phyloP scores from a whole-genome alignment of 1,284 basidiomycete genomes.

The Rhizoctonia solani region DNA sequence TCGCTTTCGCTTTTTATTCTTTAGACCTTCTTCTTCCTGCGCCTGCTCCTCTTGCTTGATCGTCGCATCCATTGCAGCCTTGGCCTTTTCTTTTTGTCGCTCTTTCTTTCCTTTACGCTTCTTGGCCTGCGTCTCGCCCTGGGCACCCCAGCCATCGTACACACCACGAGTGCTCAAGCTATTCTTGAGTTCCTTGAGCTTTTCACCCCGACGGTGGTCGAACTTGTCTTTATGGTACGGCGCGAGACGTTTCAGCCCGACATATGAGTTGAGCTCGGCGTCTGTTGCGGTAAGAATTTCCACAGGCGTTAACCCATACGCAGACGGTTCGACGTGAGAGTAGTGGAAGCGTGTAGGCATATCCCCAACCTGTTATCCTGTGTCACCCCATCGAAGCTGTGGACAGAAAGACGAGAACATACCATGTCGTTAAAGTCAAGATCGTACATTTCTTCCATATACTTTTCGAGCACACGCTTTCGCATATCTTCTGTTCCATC shows the following conservation, averaged over 20 bases:
- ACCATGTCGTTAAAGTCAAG: constrained; percentile 97
- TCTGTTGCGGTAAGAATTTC: constrained; percentile 95
- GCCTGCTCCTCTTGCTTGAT: constrained; percentile 9
- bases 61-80: constrained; percentile 39
- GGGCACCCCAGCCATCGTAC: constrained; percentile 46
- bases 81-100: not conserved
- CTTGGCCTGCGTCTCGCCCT: constrained; percentile 45
- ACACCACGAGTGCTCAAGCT: constrained; percentile 54
- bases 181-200: constrained; percentile 72
- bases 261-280: constrained; percentile 88
- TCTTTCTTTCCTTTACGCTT: constrained; percentile 38
- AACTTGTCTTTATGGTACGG: constrained; percentile 73
- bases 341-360: constrained; percentile 95
- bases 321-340: constrained; percentile 66
- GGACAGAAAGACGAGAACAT: constrained; percentile 43
- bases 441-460: constrained; percentile 88
- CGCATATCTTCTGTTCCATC: constrained; percentile 86
- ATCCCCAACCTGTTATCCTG: constrained; percentile 66
- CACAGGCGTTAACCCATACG: constrained; percentile 75
- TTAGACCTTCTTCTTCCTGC: not conserved
- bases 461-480: constrained; percentile 76
- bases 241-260: constrained; percentile 87
- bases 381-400: constrained; percentile 2
- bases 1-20: constrained; percentile 24
- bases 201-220: constrained; percentile 48